Base-by-base conservation (phyloP, 192 early-diverging fungal genomes). In the Coemansia sp. region DNA sequence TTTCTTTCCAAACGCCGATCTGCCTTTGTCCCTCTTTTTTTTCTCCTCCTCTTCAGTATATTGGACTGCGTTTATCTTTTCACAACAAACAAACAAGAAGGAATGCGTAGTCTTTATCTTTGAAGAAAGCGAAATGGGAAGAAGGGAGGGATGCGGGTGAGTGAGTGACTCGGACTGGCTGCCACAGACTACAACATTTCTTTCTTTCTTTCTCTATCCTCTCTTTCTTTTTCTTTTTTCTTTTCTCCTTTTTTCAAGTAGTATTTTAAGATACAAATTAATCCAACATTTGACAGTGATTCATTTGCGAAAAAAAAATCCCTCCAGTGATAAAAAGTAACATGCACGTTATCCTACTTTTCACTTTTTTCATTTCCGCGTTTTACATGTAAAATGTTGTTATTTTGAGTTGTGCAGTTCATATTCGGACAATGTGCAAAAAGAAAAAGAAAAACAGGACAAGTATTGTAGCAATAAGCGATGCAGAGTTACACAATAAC, bases 181-280 rank as follows among this genome's bases (percentile, higher is more conserved):
- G 21, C 7, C 15, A 48, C 22, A 54, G 51, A 54, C 26, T 54
- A 54, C 8, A 54, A 26, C 51, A 54, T 26, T 18, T 26, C 21
- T 22, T 63, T 37, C 11, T 41, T 65, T 40, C 21, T 41, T 19
- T 22, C 11, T 41, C 37, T 41, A 6, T 19, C 48, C 22, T 47
- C 18, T 63, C 46, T n/a, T 65, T 40, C 21, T 41, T 19, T 22
- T 19, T 49, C 39, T 21, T 36, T 65, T 47, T 8, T 26, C 9
- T 16, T 32, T 19, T 63, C 22, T 47, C 18, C n/a, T 52, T 22
- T 41, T 16, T 52, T 54, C 6, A 65, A 52, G 49, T 49, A 65
- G 48, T 40, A 49, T 54, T 21, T 65, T 58, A 22, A 19, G 22
- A 48, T 42, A 54, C 51, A 54, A 22, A 16, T 6, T 54, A 54